Conservation (phyloP, 164 flowering plant species). For the Pachysandra terminalis region DNA sequence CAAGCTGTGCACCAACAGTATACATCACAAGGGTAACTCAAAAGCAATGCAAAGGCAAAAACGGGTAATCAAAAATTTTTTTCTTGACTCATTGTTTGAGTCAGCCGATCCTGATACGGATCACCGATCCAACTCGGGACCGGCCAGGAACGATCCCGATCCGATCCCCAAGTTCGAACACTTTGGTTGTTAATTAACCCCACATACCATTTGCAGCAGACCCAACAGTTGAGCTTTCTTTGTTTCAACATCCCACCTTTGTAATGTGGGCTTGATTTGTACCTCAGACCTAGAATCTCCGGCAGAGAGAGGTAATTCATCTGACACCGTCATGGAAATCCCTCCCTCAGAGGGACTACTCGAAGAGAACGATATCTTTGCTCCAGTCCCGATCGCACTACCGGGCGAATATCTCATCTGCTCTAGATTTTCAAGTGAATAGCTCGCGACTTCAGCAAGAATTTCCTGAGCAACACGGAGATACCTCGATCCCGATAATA, state of each 20-base stretch:
- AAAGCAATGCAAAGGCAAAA: too few species aligned
- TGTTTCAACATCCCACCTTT: constrained; percentile 32
- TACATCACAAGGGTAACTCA: too few species aligned
- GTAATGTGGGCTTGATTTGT: constrained; percentile 21
- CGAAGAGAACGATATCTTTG: constrained; percentile 22
- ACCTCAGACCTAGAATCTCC: constrained; percentile 18
- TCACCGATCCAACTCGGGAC: too few species aligned
- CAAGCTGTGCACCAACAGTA: too few species aligned
- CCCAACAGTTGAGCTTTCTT: constrained; percentile 60
- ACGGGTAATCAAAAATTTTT: too few species aligned
- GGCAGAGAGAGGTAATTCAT: constrained; percentile 20
- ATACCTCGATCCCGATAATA: constrained; percentile 53
- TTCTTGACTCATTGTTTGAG: too few species aligned
- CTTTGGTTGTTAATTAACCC: too few species aligned
- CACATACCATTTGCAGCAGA: constrained; percentile 71
- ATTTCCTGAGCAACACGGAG: constrained; percentile 64
- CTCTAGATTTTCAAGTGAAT: constrained; percentile 47
- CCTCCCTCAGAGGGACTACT: constrained; percentile 18
- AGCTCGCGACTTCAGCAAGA: constrained; percentile 60
- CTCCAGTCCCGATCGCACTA: constrained; percentile 15
- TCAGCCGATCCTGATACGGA: too few species aligned
- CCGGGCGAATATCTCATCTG: constrained; percentile 12
- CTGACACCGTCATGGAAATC: constrained; percentile 16
- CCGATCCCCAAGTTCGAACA: too few species aligned
- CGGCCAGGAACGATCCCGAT: too few species aligned